Evolutionary conservation across 768 basidiomycete species (phyloP), one percentile per base, ranked within the genome.

Genomic region (Mycena amicta): DNA sequence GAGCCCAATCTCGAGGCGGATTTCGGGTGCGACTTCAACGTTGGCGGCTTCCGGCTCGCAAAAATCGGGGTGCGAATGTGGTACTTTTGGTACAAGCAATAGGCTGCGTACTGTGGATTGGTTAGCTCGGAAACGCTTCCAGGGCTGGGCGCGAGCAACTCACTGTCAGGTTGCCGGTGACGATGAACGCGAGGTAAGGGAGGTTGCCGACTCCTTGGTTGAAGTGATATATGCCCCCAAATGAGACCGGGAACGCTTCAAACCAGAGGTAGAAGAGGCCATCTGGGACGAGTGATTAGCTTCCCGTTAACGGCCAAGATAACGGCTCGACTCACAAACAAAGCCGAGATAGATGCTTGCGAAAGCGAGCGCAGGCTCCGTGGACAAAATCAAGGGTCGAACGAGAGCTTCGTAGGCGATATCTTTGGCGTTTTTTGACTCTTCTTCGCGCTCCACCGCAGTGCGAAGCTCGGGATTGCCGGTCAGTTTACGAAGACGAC

Each of bases 1-100:
- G 31, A 76, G 67, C 5, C 72, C 74, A 26, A 71, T 53, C 23
- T 71, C 71, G 55, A 76, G 69, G 16, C 70, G 69, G 23, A 67
- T 66, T 54, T 75, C 73, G 1, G 73, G 71, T 13, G 64, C 56
- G 26, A 61, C 46, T 28, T 58, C 43, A 18, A 25, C 56, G 30
- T 54, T 56, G 52, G 56, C 41, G n/a, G 59, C 61, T 16, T 40
- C 62, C 2, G 62, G 60, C 31, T 50, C 49, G 2, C n/a, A n/a
- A n/a, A n/a, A n/a, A n/a, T n/a, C 64, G 63, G 12, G 68, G 66
- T 22, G 57, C 58, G n/a, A 27, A 69, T 53, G 54, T 67, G 61
- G 52, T 66, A 67, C 31, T 61, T 63, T 23, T 66, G 66, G 52
- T 69, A 67, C 13, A 67, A 43, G 49, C 56, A 62, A 56, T 66